Percentiles rank a stretch among this genome's conserved stretches.
Evolutionary conservation across 2,329 filamentous ascomycete species (phyloP).

Genomic region (Paracoccidioides lutzii): DNA sequence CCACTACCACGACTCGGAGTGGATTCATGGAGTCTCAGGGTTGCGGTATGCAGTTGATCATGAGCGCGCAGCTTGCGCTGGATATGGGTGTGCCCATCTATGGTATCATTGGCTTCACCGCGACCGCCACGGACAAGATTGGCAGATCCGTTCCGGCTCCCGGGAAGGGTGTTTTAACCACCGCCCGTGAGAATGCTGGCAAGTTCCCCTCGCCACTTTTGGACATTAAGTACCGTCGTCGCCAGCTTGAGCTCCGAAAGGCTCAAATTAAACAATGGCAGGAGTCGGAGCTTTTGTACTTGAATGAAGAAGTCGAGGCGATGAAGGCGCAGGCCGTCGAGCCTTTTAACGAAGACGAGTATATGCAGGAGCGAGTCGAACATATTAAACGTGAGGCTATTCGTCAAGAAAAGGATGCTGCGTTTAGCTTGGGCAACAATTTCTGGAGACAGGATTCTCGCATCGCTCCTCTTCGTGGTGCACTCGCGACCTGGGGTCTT

Average conservation of each 20-base stretch:
- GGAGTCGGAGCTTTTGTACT: slow-evolving; percentile 82
- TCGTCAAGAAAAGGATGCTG: slow-evolving; percentile 84
- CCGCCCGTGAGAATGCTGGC: slow-evolving; percentile 76
- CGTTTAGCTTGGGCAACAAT: slow-evolving; percentile 87
- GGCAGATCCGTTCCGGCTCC: slow-evolving; percentile 93
- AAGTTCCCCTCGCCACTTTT: slow-evolving; percentile 92
- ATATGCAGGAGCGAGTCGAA: slow-evolving; percentile 66
- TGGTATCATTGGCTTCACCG: slow-evolving; percentile 82
- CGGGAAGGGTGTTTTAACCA: slow-evolving; percentile 91
- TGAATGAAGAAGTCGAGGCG: slow-evolving; percentile 82
- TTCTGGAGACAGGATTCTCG: slow-evolving; percentile 96
- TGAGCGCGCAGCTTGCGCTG: slow-evolving; percentile 88
- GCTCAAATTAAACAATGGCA: slow-evolving; percentile 95
- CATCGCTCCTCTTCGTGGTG: slow-evolving; percentile 90
- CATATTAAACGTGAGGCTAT: slow-evolving; percentile 82
- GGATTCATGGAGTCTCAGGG: slow-evolving; percentile 99
- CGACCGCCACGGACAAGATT: slow-evolving; percentile 97
- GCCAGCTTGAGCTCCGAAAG: slow-evolving; percentile 87
- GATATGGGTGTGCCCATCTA: slow-evolving; percentile 99
- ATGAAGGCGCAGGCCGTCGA: slow-evolving; percentile 65
- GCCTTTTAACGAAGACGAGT: slow-evolving; percentile 71
- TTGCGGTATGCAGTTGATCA: slow-evolving; percentile 95
- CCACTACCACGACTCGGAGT: slow-evolving; percentile 88
- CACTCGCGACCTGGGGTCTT: slow-evolving; percentile 92
- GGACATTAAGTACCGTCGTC: slow-evolving; percentile 92